A percentile compares a stretch with the other conserved stretches of the same genome.
Evolutionary conservation across 495 filamentous ascomycete genomes (phyloP).

Genomic region (Rhypophila decipiens): DNA sequence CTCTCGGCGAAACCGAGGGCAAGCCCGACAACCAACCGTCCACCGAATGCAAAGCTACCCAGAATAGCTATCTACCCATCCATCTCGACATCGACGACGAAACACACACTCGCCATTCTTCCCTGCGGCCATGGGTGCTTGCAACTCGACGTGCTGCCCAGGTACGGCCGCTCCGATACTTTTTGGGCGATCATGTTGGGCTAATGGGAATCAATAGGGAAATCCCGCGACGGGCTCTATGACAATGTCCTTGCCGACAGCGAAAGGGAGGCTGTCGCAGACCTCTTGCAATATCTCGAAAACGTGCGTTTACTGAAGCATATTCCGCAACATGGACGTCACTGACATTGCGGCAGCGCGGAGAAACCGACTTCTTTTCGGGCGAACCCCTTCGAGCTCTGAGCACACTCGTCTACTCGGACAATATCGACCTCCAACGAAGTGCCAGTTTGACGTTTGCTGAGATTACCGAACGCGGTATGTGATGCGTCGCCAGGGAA

Average conservation of each 20-base stretch:
- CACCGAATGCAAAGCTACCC: conserved; percentile 4
- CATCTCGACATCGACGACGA: conserved; percentile 7
- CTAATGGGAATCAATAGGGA: conserved; percentile 46
- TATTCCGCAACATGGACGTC: background rate
- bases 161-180: conserved; percentile 12
- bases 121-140: conserved; percentile 33
- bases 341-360: conserved; percentile 52
- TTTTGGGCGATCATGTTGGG: background rate
- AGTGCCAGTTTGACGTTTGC: conserved; percentile 98
- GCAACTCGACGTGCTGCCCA: conserved; percentile 35
- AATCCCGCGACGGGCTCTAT: conserved; percentile 87
- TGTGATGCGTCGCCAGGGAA: too few species aligned
- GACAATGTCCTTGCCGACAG: conserved; percentile 93
- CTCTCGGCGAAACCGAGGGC: conserved; percentile 3
- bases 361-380: conserved; percentile 95
- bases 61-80: background rate
- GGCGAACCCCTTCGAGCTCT: conserved; percentile 93
- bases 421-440: conserved; percentile 96
- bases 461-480: conserved; percentile 97
- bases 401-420: conserved; percentile 93
- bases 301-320: conserved; percentile 55
- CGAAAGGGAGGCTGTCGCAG: conserved; percentile 94
- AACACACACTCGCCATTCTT: conserved; percentile 3
- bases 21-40: conserved; percentile 4
- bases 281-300: conserved; percentile 90